Percentiles rank a stretch among this genome's conserved stretches.
phyloP scores from a whole-genome alignment of 2,329 filamentous ascomycete species.

The Penicillium vulpinum region DNA sequence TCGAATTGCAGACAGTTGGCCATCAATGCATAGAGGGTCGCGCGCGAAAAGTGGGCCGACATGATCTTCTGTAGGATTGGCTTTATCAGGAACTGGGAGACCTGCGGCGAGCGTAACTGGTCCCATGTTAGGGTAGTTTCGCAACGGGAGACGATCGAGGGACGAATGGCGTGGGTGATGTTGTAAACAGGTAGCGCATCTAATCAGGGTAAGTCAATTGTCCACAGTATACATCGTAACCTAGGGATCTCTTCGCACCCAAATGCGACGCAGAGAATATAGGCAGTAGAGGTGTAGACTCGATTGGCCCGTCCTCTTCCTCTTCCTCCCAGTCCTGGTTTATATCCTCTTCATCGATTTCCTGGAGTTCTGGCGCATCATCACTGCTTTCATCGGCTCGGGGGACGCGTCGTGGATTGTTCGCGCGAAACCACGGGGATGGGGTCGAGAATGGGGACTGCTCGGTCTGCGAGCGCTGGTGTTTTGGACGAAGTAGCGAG shows the following conservation, averaged over 20 bases:
- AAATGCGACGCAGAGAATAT: slow-evolving; percentile 79
- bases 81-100: slow-evolving; percentile 93
- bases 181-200: slow-evolving; percentile 86
- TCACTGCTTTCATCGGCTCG: slow-evolving; percentile 14
- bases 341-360: slow-evolving; percentile 42
- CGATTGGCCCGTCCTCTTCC: slow-evolving; percentile 45
- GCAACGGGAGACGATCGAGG: slow-evolving; percentile 78
- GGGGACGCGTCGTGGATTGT: slow-evolving; percentile 9
- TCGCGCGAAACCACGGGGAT: slow-evolving; percentile 18
- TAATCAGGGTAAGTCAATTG: slow-evolving; percentile 36
- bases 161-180: slow-evolving; percentile 84
- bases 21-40: slow-evolving; percentile 85
- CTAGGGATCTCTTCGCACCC: slow-evolving; percentile 50
- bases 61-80: slow-evolving; percentile 90
- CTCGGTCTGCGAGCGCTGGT: slow-evolving; percentile 17
- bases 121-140: slow-evolving; percentile 95
- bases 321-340: slow-evolving; percentile 41
- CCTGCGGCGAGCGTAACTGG: slow-evolving; percentile 89
- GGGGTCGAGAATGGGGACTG: slow-evolving; percentile 18
- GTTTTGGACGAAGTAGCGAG: slow-evolving; percentile 25
- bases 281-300: slow-evolving; percentile 62
- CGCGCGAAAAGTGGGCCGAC: slow-evolving; percentile 77
- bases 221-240: not conserved
- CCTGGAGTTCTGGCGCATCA: slow-evolving; percentile 26
- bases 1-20: slow-evolving; percentile 91